Evolutionary conservation across 139 green algal genomes (phyloP), one percentile per base, ranked within the genome.

Genomic region (Asterochloris sp.): DNA sequence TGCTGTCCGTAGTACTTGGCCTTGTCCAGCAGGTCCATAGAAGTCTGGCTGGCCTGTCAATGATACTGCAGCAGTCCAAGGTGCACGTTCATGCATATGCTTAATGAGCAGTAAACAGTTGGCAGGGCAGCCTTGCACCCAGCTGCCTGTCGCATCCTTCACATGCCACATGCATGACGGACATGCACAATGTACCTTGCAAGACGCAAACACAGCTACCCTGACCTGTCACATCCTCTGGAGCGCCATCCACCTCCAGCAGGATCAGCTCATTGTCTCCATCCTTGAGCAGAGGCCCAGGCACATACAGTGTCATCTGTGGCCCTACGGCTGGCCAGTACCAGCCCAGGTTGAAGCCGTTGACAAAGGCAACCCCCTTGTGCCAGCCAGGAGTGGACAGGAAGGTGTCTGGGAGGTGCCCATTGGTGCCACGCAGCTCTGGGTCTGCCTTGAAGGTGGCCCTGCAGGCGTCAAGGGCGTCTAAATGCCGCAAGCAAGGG

Each of bases 291-390:
- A 91, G 54, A 1, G 88, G 85, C 13, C 88, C 84, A 19, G 81
- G 87, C n/a, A 88, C 64, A 74, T 90, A 93, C 60, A 89, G 75
- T 26, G 89, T 88, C 84, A 90, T 89, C 85, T 93, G 87, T 0
- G 85, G 85, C 14, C 86, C 86, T 63, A 79, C 69, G 1, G 71
- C 68, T 14, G 85, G 69, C 88, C 80, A 87, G 68, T 87, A 92
- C 83, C 88, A 88, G n/a, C 91, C 91, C 66, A 94, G 76, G 68
- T 89, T 89, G 83, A 89, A 85, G 15, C 87, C 89, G 73, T 93
- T 93, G 15, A 94, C 73, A 76, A 85, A 94, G 16, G 85, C 82
- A 38, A 92, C 63, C 14, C 91, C 91, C 76, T 90, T 87, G 26
- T 80, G 67, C 85, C 86, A 94, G 68, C 84, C 84, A 13, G 62